Evolutionary conservation across 208 protist genomes (phyloP).

Genomic region (Phytomonas sp.): DNA sequence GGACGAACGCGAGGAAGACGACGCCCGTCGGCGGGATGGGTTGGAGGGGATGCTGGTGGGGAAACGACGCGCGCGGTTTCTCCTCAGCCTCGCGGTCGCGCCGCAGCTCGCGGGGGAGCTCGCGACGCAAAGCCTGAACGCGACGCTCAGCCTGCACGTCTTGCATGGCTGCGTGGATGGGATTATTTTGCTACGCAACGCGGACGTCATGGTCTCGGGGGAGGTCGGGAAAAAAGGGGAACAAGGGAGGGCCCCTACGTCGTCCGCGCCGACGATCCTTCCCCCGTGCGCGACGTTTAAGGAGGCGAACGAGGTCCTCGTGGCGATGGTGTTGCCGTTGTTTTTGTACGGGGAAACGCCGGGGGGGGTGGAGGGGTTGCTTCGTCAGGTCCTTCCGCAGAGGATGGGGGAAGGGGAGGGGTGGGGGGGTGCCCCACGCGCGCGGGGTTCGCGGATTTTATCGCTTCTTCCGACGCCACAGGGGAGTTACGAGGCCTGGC

Average conservation of each 20-base stretch:
- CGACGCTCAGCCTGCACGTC: slow-evolving; percentile 54
- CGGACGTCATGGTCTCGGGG: slow-evolving; percentile 66
- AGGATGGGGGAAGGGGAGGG: no score
- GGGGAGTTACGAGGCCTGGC: slow-evolving; percentile 50
- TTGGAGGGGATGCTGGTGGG: slow-evolving; percentile 65
- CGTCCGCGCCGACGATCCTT: slow-evolving; percentile 3
- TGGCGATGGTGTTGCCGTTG: slow-evolving; percentile 63
- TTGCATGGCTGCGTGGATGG: slow-evolving; percentile 54
- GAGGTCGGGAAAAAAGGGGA: no score
- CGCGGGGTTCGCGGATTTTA: slow-evolving; percentile 22
- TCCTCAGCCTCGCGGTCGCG: slow-evolving; percentile 64
- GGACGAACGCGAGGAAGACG: slow-evolving; percentile 45
- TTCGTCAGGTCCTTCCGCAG: slow-evolving; percentile 32
- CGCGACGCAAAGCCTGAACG: slow-evolving; percentile 71
- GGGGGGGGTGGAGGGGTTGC: slow-evolving; percentile 25
- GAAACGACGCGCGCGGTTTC: slow-evolving; percentile 56
- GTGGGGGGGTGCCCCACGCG: not conserved
- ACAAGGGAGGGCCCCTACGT: no score
- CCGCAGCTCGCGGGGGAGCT: slow-evolving; percentile 65
- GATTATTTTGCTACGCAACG: slow-evolving; percentile 71
- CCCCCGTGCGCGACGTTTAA: slow-evolving; percentile 64
- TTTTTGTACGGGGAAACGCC: slow-evolving; percentile 38
- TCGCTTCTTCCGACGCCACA: slow-evolving; percentile 70
- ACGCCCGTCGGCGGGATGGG: slow-evolving; percentile 48
- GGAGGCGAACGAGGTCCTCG: slow-evolving; percentile 76